phyloP scores from a whole-genome alignment of 1,284 basidiomycete genomes.

The Cerioporus squamosus region DNA sequence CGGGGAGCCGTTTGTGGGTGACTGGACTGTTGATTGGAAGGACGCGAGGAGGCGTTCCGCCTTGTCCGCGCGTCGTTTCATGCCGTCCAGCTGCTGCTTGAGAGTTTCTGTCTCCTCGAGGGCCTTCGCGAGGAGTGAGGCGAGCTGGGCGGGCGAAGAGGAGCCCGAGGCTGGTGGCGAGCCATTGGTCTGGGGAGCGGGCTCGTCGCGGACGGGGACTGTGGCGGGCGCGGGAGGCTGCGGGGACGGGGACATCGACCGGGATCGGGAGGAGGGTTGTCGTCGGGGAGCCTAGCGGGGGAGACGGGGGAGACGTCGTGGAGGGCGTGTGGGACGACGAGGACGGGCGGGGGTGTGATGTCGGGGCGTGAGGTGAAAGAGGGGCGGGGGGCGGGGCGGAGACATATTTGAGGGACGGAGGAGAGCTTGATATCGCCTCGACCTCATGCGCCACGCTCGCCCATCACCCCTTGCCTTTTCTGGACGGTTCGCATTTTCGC shows the following conservation, averaged over 20 bases:
- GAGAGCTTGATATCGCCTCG: constrained; percentile 22
- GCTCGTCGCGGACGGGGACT: constrained; percentile 18
- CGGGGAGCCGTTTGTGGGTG: constrained; percentile 25
- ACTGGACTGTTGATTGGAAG: constrained; percentile 21
- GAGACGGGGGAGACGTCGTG: constrained; percentile 27
- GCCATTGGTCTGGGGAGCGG: constrained; percentile 12
- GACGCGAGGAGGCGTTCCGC: constrained; percentile 52
- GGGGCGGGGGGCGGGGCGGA: constrained; percentile 27
- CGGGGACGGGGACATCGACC: constrained; percentile 30
- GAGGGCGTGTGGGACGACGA: constrained; percentile 11
- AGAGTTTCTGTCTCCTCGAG: constrained; percentile 56
- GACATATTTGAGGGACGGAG: constrained; percentile 28
- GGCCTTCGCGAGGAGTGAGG: constrained; percentile 54
- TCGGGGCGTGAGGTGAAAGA: constrained; percentile 22
- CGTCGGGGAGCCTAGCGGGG: constrained; percentile 9
- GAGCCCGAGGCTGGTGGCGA: constrained; percentile 22
- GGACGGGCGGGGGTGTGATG: constrained; percentile 9
- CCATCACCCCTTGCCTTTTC: constrained; percentile 19
- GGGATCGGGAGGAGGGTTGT: constrained; percentile 15
- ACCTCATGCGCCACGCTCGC: constrained; percentile 22
- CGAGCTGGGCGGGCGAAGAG: constrained; percentile 58
- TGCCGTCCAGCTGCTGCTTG: constrained; percentile 48
- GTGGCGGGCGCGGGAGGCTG: constrained; percentile 27
- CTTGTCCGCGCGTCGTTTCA: constrained; percentile 52
- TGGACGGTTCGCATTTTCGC: constrained; percentile 24